A percentile compares a stretch with the other conserved stretches of the same genome.
These are phyloP conservation scores for Hericium coralloides DNA, from an alignment of 768 basidiomycete species.

Conservation along the genomic window DNA sequence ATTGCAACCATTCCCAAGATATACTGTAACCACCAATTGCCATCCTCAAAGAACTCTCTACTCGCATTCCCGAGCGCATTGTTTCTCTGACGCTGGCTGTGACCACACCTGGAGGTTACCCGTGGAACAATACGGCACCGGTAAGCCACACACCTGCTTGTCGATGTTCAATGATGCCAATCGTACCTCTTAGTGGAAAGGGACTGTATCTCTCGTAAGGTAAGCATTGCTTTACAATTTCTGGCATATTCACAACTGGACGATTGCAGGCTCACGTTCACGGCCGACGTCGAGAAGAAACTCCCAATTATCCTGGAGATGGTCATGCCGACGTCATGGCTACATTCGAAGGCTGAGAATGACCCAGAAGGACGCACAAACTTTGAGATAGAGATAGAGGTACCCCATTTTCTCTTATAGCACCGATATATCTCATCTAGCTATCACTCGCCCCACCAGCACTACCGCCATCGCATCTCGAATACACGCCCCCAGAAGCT, in stretches of 20 bases:
- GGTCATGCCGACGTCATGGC: slow-evolving; percentile 56
- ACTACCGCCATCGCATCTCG: slow-evolving; percentile 33
- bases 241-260: neutral
- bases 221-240: slow-evolving; percentile 10
- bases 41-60: slow-evolving; percentile 48
- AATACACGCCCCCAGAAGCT: slow-evolving; percentile 51
- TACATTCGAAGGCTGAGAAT: slow-evolving; percentile 40
- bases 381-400: slow-evolving; percentile 47
- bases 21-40: neutral
- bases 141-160: slow-evolving; percentile 27
- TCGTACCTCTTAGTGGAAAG: slow-evolving; percentile 14
- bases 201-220: slow-evolving; percentile 6
- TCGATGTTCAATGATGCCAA: neutral
- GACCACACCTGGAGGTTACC: slow-evolving; percentile 56
- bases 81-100: slow-evolving; percentile 57
- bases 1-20: neutral
- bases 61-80: slow-evolving; percentile 56
- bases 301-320: slow-evolving; percentile 44
- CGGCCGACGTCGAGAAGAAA: slow-evolving; percentile 34
- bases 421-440: no score
- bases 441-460: slow-evolving; percentile 23
- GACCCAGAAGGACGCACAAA: slow-evolving; percentile 58
- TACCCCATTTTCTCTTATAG: slow-evolving; percentile 16
- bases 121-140: slow-evolving; percentile 55
- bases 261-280: slow-evolving; percentile 28